These are phyloP conservation scores for Syncephalastrum sp. DNA, from an alignment of 371 early-diverging fungal genomes.

Conservation along the genomic window DNA sequence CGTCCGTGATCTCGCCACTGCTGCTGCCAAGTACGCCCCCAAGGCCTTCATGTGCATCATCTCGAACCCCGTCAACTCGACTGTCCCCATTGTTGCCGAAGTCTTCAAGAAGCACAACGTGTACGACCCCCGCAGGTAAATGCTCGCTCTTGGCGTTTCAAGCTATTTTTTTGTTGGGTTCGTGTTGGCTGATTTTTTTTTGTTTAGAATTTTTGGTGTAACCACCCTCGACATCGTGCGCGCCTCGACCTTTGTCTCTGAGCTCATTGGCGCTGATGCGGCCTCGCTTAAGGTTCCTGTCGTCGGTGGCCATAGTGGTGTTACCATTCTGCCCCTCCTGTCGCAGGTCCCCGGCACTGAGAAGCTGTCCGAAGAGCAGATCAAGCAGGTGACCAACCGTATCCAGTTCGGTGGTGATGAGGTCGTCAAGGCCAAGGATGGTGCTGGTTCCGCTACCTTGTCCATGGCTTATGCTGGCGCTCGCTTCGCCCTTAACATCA, in stretches of 20 bases:
- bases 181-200: too few species aligned
- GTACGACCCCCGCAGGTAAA: slow-evolving; percentile 84
- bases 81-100: slow-evolving; percentile 86
- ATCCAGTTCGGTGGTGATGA: slow-evolving; percentile 96
- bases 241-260: slow-evolving; percentile 79
- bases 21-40: slow-evolving; percentile 76
- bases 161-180: too few species aligned
- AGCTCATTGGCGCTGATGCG: slow-evolving; percentile 55
- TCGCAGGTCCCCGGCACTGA: slow-evolving; percentile 61
- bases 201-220: slow-evolving; percentile 80
- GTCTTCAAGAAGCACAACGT: slow-evolving; percentile 72
- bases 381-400: slow-evolving; percentile 76
- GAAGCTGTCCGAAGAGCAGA: slow-evolving; percentile 66
- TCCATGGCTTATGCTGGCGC: slow-evolving; percentile 95
- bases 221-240: slow-evolving; percentile 90
- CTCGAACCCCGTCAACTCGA: slow-evolving; percentile 94
- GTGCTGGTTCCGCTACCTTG: slow-evolving; percentile 81
- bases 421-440: slow-evolving; percentile 92
- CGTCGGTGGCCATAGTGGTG: slow-evolving; percentile 91
- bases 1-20: slow-evolving; percentile 75
- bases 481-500: slow-evolving; percentile 73
- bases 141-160: neutral
- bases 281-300: slow-evolving; percentile 69
- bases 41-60: slow-evolving; percentile 82
- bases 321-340: slow-evolving; percentile 86